Conservation (phyloP, 2,329 filamentous ascomycete species). For the Sclerotinia borealis region DNA sequence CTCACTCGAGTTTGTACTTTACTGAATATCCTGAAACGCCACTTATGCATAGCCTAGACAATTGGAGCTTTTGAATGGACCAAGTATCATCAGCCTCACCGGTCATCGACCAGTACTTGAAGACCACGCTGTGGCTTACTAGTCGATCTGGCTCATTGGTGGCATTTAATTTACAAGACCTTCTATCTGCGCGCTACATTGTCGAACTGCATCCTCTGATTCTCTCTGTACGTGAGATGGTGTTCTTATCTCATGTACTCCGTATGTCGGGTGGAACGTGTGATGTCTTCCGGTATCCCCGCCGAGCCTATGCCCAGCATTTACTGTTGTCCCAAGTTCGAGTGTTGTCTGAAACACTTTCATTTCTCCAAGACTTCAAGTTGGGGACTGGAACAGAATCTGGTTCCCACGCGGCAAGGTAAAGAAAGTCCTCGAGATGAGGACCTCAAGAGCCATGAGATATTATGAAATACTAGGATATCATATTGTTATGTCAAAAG, state of each 20-base stretch:
- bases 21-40: background rate
- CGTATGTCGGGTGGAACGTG: background rate
- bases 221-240: background rate
- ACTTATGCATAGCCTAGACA: constrained; percentile 1
- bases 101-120: background rate
- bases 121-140: constrained; percentile 3
- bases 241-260: background rate
- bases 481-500: background rate
- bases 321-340: background rate
- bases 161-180: background rate
- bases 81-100: constrained; percentile 5
- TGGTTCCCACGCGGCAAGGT: background rate
- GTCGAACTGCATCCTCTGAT: background rate
- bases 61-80: background rate
- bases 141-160: background rate
- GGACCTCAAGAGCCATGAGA: background rate
- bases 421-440: background rate
- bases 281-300: background rate
- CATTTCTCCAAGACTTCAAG: background rate
- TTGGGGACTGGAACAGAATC: background rate
- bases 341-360: constrained; percentile 3
- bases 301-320: background rate
- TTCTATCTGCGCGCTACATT: background rate
- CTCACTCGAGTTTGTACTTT: background rate
- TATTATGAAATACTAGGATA: background rate